phyloP scores from a whole-genome alignment of 306 rosid genomes.

The Alnus rubra region DNA sequence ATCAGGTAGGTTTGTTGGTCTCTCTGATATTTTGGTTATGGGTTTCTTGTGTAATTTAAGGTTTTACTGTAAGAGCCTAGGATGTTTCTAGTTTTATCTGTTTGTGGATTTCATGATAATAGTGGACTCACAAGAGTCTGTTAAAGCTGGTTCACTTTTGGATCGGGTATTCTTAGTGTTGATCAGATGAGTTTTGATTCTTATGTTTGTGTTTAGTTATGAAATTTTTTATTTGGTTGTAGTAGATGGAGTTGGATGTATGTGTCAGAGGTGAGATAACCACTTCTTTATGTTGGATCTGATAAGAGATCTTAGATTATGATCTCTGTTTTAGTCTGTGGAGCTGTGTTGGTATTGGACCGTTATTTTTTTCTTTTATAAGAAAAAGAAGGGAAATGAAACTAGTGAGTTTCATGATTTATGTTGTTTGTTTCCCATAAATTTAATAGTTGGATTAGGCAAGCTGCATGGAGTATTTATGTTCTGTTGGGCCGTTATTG shows the following conservation, averaged over 20 bases:
- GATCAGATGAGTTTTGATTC: conserved; percentile 3
- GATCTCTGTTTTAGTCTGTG: conserved; percentile 7
- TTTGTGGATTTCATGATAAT: background rate
- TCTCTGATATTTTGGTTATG: background rate
- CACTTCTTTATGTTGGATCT: conserved; percentile 22
- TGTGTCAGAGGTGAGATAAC: background rate
- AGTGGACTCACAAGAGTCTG: background rate
- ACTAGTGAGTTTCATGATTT: background rate
- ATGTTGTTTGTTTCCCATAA: background rate
- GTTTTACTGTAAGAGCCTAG: background rate
- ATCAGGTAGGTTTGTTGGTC: background rate
- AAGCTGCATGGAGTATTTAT: no score
- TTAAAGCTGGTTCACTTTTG: background rate
- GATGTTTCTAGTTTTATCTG: background rate
- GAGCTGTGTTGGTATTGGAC: background rate
- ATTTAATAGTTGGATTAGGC: background rate
- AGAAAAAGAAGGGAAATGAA: background rate
- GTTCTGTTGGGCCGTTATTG: no score
- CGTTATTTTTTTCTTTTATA: background rate
- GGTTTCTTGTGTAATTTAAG: background rate
- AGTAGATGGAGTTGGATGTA: background rate
- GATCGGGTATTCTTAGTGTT: background rate
- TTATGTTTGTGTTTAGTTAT: background rate
- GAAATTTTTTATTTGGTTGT: background rate
- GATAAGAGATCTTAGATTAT: conserved; percentile 8